Evolutionary conservation across 306 rosid genomes (phyloP).

Genomic region (Vigna trinervia): DNA sequence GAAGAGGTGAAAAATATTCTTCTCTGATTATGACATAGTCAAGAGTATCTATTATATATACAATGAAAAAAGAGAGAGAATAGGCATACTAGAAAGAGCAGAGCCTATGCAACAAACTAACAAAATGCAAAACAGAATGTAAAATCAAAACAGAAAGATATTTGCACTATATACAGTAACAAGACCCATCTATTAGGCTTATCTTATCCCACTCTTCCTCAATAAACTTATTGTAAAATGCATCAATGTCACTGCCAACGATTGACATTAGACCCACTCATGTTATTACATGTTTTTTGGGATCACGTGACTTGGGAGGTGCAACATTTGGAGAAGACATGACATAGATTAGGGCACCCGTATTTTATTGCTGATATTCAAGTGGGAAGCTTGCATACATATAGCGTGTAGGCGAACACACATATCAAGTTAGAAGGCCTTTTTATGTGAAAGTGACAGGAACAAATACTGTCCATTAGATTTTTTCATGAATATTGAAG

Average conservation of each 20-base stretch:
- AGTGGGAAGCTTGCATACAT: constrained; percentile 26
- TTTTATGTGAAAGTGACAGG: not conserved
- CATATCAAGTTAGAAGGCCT: not conserved
- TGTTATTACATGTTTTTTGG: constrained; percentile 63
- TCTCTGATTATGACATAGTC: no score
- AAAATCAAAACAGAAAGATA: no score
- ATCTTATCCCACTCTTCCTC: constrained; percentile 45
- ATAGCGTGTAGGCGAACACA: not conserved
- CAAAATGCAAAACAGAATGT: no score
- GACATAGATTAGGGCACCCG: constrained; percentile 51
- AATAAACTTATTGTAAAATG: constrained; percentile 55
- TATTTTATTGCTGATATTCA: constrained; percentile 48
- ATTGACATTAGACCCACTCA: constrained; percentile 67
- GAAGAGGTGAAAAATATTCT: no score
- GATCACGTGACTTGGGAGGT: constrained; percentile 63
- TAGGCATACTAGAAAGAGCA: no score
- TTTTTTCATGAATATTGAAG: not conserved
- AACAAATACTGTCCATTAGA: not conserved
- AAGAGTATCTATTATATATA: no score
- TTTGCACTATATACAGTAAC: no score
- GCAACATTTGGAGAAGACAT: constrained; percentile 48
- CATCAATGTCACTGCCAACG: constrained; percentile 57
- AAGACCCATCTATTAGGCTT: constrained; percentile 46
- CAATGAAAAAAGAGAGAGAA: no score
- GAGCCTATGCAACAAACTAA: no score